Evolutionary conservation across 1,284 basidiomycete genomes (phyloP).

Genomic region (Phylloporus sp.): DNA sequence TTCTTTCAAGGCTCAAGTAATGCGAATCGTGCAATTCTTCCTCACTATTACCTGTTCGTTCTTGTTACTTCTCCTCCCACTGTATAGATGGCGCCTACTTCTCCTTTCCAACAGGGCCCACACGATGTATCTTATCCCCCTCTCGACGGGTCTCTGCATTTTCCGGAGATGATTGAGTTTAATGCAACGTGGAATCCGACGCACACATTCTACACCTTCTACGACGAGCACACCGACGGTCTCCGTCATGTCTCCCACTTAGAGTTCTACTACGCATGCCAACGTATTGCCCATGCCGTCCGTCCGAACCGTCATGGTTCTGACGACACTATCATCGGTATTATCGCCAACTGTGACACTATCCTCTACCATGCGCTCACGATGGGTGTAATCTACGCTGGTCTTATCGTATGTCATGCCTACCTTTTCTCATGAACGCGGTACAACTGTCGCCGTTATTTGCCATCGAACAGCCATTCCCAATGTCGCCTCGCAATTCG

Average conservation of each 20-base stretch:
- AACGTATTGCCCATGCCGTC: conserved; percentile 34
- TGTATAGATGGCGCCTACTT: neutral
- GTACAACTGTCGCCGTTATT: neutral
- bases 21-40: no score
- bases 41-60: no score
- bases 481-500: conserved; percentile 44
- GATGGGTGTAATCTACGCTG: conserved; percentile 36
- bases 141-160: conserved; percentile 27
- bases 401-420: conserved; percentile 32
- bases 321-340: conserved; percentile 27
- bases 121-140: conserved; percentile 16
- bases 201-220: conserved; percentile 25
- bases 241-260: conserved; percentile 27
- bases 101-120: neutral
- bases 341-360: conserved; percentile 37
- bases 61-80: neutral
- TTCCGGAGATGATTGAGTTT: conserved; percentile 31
- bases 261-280: conserved; percentile 38
- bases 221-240: conserved; percentile 10
- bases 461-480: conserved; percentile 27
- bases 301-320: conserved; percentile 22
- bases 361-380: conserved; percentile 38
- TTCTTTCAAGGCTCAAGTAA: no score
- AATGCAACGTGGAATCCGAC: conserved; percentile 23
- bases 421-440: neutral